phyloP scores from a whole-genome alignment of 140 eudicot genomes.

The Cichorium intybus region DNA sequence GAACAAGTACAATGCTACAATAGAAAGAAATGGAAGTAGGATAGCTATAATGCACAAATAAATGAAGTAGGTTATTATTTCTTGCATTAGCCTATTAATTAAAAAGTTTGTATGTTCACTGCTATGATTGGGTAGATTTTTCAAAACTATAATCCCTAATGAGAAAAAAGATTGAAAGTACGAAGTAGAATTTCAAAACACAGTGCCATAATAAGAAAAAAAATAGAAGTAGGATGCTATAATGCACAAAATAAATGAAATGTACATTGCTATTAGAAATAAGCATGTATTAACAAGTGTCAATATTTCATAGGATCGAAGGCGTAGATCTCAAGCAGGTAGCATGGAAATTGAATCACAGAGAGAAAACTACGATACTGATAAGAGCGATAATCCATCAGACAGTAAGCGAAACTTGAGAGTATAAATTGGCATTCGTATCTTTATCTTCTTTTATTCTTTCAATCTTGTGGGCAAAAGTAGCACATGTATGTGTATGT shows the following conservation, averaged over 20 bases:
- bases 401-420: constrained; percentile 48
- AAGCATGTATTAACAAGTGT: background rate
- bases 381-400: constrained; percentile 75
- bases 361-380: constrained; percentile 73
- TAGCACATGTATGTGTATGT: background rate
- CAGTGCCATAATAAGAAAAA: background rate
- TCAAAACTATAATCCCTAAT: too few relatives aligned
- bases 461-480: background rate
- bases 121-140: too few relatives aligned
- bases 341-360: constrained; percentile 72
- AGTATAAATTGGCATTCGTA: constrained; percentile 12
- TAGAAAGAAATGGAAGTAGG: too few relatives aligned
- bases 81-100: too few relatives aligned
- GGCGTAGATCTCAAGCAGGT: constrained; percentile 69
- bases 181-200: too few relatives aligned
- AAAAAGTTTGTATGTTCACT: too few relatives aligned
- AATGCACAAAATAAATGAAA: background rate
- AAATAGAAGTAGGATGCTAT: background rate
- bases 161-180: too few relatives aligned
- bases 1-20: background rate
- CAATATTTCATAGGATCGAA: constrained; percentile 58
- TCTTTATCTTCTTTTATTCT: constrained; percentile 18
- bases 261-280: background rate
- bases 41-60: too few relatives aligned
- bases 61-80: too few relatives aligned